Evolutionary conservation across 495 filamentous ascomycete species (phyloP).

Genomic region (Hypoxylon subgilvum): DNA sequence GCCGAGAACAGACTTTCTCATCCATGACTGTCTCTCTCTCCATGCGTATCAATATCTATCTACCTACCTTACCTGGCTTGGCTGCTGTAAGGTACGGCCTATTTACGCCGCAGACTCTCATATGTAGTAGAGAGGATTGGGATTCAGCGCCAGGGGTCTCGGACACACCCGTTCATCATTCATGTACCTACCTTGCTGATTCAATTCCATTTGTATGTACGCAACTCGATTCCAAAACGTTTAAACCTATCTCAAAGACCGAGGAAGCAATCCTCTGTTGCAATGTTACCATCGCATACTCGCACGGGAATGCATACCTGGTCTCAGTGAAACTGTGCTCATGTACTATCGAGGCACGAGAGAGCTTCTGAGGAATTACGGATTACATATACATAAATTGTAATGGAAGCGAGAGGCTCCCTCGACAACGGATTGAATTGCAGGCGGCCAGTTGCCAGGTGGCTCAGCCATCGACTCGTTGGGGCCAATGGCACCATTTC

Average conservation of each 20-base stretch:
- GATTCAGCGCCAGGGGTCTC: conserved; percentile 20
- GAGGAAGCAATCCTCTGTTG: background rate
- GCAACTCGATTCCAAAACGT: background rate
- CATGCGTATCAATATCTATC: conserved; percentile 17
- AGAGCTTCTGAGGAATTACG: background rate
- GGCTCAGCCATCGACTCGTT: conserved; percentile 16
- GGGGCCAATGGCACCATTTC: conserved; percentile 34
- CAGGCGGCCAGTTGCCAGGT: too few relatives aligned
- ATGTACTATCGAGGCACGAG: conserved; percentile 14
- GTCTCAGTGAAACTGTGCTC: conserved; percentile 15
- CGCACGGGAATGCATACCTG: background rate
- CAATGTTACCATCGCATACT: background rate
- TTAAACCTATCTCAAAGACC: background rate
- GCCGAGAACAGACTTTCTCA: conserved; percentile 28
- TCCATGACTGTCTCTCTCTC: conserved; percentile 7
- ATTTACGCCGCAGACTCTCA: too few relatives aligned
- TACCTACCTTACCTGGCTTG: too few relatives aligned
- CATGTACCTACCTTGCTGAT: conserved; percentile 4
- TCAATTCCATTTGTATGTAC: background rate
- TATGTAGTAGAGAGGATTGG: conserved; percentile 12
- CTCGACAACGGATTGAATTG: conserved; percentile 1
- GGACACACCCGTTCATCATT: conserved; percentile 9
- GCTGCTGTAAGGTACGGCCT: too few relatives aligned
- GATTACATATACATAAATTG: too few relatives aligned
- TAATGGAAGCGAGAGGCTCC: conserved; percentile 21